Evolutionary conservation across 2,329 filamentous ascomycete genomes (phyloP), one percentile per base, ranked within the genome.

Genomic region (Epichloe coenophiala): DNA sequence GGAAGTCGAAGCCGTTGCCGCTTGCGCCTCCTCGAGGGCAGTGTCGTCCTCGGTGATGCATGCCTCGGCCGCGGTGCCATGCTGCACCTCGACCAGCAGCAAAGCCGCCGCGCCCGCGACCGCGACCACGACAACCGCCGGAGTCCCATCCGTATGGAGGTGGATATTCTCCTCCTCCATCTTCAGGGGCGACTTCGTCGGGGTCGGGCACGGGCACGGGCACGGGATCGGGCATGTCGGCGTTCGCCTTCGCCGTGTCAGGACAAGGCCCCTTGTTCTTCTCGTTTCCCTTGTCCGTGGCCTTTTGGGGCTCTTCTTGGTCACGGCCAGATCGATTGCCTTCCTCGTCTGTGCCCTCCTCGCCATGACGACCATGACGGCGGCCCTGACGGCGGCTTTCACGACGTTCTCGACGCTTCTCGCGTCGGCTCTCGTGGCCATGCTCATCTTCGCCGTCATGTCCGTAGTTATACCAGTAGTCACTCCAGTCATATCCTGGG

Each of bases 231-330:
- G 17, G 17, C 17, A 17, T 17, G 17, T 17, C 56, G 1, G 59
- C 59, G 35, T 57, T 55, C 56, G 27, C 27, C 27, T 31, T 31
- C 1, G 60, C 51, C 47, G 64, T 67, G 21, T 68, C 66, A 5
- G 67, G 59, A 17, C 65, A 62, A 42, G 58, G 58, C 58, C n/a
- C 63, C 58, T 63, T 68, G 43, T 68, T 64, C 17, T 61, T 57
- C 21, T 62, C 62, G 58, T 62, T 67, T 44, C 66, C 65, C 17
- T 60, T 57, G 42, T 61, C 56, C 47, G 53, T 47, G 21, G 56
- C 52, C 44, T 52, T 53, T n/a, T 59, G 54, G 31, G 58, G 58
- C 2, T 17, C 17, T 21, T 21, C 40, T 31, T 11, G 27, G 15
- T 33, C 37, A 21, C 19, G 23, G 4, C 36, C 46, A 21, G 44